Conservation (phyloP, 176 grass and related monocot species). For the Hordeum marinum region DNA sequence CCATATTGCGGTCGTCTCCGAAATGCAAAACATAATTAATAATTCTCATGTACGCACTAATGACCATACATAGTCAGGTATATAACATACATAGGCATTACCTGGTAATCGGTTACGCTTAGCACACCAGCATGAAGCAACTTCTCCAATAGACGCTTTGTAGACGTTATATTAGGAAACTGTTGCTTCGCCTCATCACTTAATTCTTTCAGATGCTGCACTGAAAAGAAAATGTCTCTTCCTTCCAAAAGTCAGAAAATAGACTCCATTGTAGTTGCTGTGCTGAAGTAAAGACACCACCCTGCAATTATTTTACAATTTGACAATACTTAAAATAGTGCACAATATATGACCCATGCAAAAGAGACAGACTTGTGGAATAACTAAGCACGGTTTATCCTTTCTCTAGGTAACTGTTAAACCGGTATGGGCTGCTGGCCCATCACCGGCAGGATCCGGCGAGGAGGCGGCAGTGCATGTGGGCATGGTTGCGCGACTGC, state of each 20-base stretch:
- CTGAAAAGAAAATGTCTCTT: background rate
- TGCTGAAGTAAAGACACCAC: background rate
- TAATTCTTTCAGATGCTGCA: background rate
- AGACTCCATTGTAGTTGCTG: background rate
- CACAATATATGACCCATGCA: background rate
- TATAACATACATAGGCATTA: background rate
- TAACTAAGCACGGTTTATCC: too few species aligned
- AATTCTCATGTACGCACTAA: background rate
- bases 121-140: background rate
- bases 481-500: too few species aligned
- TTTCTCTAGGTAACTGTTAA: too few species aligned
- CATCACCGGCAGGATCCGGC: too few species aligned
- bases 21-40: background rate
- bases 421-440: too few species aligned
- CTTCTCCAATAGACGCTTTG: background rate
- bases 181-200: background rate
- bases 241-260: background rate
- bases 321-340: background rate
- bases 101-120: background rate
- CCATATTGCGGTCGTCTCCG: background rate
- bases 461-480: too few species aligned
- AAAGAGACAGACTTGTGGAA: too few species aligned
- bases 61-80: background rate
- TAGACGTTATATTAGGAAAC: background rate
- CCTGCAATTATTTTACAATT: background rate